These are phyloP conservation scores for Infundibulicybe gibba DNA, from an alignment of 768 basidiomycete genomes.

Conservation along the genomic window DNA sequence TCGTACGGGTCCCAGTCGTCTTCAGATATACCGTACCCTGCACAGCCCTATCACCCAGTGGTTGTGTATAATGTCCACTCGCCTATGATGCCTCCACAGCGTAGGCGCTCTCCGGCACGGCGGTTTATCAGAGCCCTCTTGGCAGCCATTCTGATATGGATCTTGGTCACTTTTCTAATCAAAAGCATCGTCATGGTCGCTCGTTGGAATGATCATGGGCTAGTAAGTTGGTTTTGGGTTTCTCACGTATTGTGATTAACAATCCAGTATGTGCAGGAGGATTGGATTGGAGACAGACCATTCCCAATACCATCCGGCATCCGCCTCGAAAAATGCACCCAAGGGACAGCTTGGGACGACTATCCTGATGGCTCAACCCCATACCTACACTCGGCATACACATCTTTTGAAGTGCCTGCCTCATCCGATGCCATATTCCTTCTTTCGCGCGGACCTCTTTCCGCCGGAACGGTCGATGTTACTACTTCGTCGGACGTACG, in stretches of 20 bases:
- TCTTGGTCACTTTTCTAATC: slow-evolving; percentile 12
- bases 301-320: slow-evolving; percentile 12
- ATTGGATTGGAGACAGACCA: slow-evolving; percentile 4
- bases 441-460: slow-evolving; percentile 20
- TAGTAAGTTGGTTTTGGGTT: slow-evolving; percentile 4
- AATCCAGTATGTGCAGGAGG: slow-evolving; percentile 1
- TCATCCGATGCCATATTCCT: slow-evolving; percentile 23
- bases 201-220: slow-evolving; percentile 2
- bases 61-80: slow-evolving; percentile 1
- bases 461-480: slow-evolving; percentile 21
- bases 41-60: not conserved
- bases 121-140: slow-evolving; percentile 19
- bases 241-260: not conserved
- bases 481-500: slow-evolving; percentile 14
- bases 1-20: no score
- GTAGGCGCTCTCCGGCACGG: slow-evolving; percentile 5
- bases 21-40: not conserved
- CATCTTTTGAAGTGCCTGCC: slow-evolving; percentile 13
- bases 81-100: not conserved
- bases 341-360: slow-evolving; percentile 5
- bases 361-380: slow-evolving; percentile 1
- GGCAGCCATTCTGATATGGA: slow-evolving; percentile 15
- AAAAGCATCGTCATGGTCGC: slow-evolving; percentile 11
- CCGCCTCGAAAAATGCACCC: slow-evolving; percentile 5
- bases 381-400: slow-evolving; percentile 11